Conservation (phyloP, 2,329 filamentous ascomycete genomes). For the Ceratocystis destructans region DNA sequence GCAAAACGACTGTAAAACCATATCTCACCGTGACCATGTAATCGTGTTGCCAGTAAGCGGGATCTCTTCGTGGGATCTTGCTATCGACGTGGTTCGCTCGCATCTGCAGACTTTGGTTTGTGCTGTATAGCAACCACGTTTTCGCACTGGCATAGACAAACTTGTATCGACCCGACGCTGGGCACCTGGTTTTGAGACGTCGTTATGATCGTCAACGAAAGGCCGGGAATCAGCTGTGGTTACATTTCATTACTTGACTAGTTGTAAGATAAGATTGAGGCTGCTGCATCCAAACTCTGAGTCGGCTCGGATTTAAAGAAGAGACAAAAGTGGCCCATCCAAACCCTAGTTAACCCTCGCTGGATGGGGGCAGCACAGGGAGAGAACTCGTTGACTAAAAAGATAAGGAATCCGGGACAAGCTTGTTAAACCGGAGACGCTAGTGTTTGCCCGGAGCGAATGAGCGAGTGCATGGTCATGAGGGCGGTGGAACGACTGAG, state of each 20-base stretch:
- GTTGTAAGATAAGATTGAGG: not conserved
- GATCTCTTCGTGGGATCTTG: constrained; percentile 20
- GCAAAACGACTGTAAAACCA: not conserved
- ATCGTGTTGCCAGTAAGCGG: constrained; percentile 20
- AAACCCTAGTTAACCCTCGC: not conserved
- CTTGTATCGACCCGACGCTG: constrained; percentile 37
- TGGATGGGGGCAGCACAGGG: not conserved
- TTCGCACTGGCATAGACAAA: constrained; percentile 44
- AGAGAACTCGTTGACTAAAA: too few relatives aligned
- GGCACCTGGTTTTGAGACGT: constrained; percentile 42
- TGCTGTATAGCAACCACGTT: constrained; percentile 34
- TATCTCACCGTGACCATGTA: not conserved
- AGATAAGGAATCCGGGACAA: too few relatives aligned
- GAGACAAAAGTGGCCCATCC: not conserved
- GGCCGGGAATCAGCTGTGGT: constrained; percentile 47
- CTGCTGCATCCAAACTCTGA: not conserved
- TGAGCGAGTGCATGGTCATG: too few relatives aligned
- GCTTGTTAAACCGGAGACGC: too few relatives aligned
- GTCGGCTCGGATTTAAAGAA: not conserved
- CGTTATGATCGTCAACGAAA: constrained; percentile 41
- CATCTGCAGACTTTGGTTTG: constrained; percentile 22
- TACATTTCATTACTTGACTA: constrained; percentile 28
- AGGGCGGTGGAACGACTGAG: too few relatives aligned
- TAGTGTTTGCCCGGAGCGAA: too few relatives aligned
- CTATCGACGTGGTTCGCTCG: constrained; percentile 38